phyloP scores from a whole-genome alignment of 2,329 filamentous ascomycete species.

The Phaeosphaeriaceae sp. region DNA sequence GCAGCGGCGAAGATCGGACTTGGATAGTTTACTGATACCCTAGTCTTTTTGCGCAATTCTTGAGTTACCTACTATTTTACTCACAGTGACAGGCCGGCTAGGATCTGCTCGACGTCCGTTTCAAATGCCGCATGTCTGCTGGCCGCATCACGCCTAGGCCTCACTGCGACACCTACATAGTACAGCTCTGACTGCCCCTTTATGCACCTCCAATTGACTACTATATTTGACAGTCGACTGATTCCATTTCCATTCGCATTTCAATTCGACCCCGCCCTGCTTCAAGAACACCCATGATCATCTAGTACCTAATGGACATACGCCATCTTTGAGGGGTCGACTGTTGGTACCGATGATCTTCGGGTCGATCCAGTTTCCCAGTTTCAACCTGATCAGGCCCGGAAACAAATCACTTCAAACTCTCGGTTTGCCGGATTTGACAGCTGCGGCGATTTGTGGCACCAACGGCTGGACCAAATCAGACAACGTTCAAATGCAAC shows the following conservation, averaged over 20 bases:
- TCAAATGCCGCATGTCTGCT: conserved; percentile 23
- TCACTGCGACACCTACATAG: background rate
- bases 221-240: conserved; percentile 2
- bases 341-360: conserved; percentile 11
- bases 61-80: background rate
- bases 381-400: conserved; percentile 4
- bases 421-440: conserved; percentile 6
- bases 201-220: conserved; percentile 24
- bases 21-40: background rate
- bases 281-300: background rate
- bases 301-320: no score
- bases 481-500: background rate
- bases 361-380: conserved; percentile 9
- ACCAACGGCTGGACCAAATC: background rate
- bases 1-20: conserved; percentile 7
- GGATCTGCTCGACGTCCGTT: conserved; percentile 17
- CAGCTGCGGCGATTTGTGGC: conserved; percentile 4
- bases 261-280: background rate
- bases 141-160: conserved; percentile 27
- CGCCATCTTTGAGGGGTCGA: no score
- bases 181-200: conserved; percentile 22
- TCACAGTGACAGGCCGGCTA: conserved; percentile 8
- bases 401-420: background rate
- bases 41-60: background rate
- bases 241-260: background rate